Conservation (phyloP, 768 basidiomycete species). For the Lentinula detonsa region DNA sequence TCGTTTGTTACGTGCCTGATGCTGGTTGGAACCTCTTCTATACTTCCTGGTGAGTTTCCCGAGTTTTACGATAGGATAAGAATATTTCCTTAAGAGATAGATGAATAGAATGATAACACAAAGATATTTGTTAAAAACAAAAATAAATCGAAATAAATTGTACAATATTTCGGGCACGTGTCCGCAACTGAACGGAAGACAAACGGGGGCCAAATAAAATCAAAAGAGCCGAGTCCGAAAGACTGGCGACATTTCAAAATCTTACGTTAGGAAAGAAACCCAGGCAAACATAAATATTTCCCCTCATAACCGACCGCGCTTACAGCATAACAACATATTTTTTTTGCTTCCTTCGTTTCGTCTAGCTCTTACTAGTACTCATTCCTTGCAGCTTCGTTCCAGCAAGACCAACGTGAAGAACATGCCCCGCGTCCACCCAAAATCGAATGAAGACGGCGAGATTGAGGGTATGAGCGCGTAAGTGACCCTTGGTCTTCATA, state of each 20-base stretch:
- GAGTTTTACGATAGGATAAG: too few relatives aligned
- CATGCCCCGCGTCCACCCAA: conserved; percentile 5
- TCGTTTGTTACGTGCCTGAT: conserved; percentile 1
- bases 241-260: conserved; percentile 3
- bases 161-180: background rate
- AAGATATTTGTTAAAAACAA: too few relatives aligned
- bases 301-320: conserved; percentile 2
- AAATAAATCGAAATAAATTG: too few relatives aligned
- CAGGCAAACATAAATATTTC: conserved; percentile 1
- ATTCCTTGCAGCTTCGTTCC: background rate
- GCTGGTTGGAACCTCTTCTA: background rate
- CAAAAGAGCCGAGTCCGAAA: conserved; percentile 3
- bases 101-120: too few relatives aligned
- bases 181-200: background rate
- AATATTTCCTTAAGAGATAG: too few relatives aligned
- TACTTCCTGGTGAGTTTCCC: too few relatives aligned
- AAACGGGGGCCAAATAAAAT: background rate
- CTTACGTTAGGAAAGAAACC: conserved; percentile 1
- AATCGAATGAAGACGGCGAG: background rate
- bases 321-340: background rate
- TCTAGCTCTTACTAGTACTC: background rate
- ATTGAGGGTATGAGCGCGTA: background rate
- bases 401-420: background rate
- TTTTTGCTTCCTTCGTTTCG: background rate
- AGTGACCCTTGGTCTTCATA: background rate